These are phyloP conservation scores for Dichotomopilus funicola DNA, from an alignment of 2,329 filamentous ascomycete genomes.

Conservation along the genomic window DNA sequence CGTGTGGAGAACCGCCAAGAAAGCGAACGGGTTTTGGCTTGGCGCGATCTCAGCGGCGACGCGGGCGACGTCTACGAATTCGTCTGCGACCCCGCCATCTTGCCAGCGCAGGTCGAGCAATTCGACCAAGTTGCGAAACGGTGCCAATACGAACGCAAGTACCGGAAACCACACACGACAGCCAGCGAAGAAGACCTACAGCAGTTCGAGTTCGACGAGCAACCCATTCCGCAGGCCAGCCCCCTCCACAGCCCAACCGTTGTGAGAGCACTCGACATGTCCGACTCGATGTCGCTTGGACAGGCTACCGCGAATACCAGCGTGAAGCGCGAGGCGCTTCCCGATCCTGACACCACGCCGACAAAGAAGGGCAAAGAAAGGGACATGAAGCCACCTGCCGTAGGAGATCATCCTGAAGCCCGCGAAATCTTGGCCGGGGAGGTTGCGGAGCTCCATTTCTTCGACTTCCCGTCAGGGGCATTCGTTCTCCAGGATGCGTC, in stretches of 20 bases:
- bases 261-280: slow-evolving; percentile 48
- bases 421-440: slow-evolving; percentile 69
- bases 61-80: slow-evolving; percentile 96
- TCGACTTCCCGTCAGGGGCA: slow-evolving; percentile 79
- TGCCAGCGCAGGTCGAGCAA: slow-evolving; percentile 63
- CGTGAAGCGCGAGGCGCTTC: slow-evolving; percentile 36
- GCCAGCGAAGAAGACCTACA: slow-evolving; percentile 75
- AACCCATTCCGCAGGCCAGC: slow-evolving; percentile 58
- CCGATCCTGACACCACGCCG: slow-evolving; percentile 11
- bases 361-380: slow-evolving; percentile 27
- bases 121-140: slow-evolving; percentile 80
- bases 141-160: slow-evolving; percentile 98
- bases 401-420: slow-evolving; percentile 61
- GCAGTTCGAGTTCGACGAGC: slow-evolving; percentile 71
- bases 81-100: slow-evolving; percentile 74
- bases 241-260: slow-evolving; percentile 54
- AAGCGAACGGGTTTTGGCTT: slow-evolving; percentile 82
- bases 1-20: slow-evolving; percentile 74
- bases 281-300: slow-evolving; percentile 50
- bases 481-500: slow-evolving; percentile 74
- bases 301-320: slow-evolving; percentile 41
- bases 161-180: slow-evolving; percentile 68
- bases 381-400: slow-evolving; percentile 41
- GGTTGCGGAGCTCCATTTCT: slow-evolving; percentile 81
- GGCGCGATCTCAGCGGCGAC: slow-evolving; percentile 92